Base-by-base conservation (phyloP, 2,329 filamentous ascomycete species). In the Neofusicoccum umdonicola region DNA sequence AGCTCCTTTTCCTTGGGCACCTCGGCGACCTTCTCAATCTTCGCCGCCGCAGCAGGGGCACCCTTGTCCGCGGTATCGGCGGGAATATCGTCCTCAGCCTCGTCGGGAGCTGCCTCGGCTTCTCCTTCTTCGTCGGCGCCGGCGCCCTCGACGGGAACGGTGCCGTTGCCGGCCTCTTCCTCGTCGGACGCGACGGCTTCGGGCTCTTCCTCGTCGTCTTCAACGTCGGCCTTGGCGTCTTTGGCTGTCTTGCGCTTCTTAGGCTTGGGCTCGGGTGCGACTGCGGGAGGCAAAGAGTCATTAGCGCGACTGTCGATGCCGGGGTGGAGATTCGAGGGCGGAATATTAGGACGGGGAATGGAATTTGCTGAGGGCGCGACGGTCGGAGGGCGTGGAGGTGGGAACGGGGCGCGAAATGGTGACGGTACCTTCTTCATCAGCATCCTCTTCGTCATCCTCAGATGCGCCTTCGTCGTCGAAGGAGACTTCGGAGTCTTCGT, bases 1-100 rank as follows among this genome's bases (percentile, higher is more conserved):
- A 74, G 66, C 51, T 71, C 68, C 35, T 69, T 68, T 66, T 74
- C 72, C 68, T 74, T 73, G 17, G 74, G 72, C 27, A 73, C 69
- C 11, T 66, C 67, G 17, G 64, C 67, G 17, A 67, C 70, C 68
- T 74, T 74, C 44, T 66, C 66, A 44, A 67, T 63, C 65, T 74
- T 73, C 31, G 72, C 72, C 34, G 69, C 68, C 47, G 70, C 71
- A 12, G 73, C 69, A 48, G 73, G 73, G 8, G 71, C 73, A 17
- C 69, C 63, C 17, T 68, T 68, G 7, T 69, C 68, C 9, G 73
- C 73, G 47, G 70, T 70, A 12, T 71, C 72, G 13, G 70, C 69
- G 17, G 68, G 69, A 11, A 62, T 64, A 9, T 71, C 67, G 34
- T 69, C 70, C 2, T 68, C 67, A 17, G 60, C 68, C 27, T 70